Percentiles rank a stretch among this genome's conserved stretches.
Conservation (phyloP, 345 rosid species). For the Moricandia moricandioides region DNA sequence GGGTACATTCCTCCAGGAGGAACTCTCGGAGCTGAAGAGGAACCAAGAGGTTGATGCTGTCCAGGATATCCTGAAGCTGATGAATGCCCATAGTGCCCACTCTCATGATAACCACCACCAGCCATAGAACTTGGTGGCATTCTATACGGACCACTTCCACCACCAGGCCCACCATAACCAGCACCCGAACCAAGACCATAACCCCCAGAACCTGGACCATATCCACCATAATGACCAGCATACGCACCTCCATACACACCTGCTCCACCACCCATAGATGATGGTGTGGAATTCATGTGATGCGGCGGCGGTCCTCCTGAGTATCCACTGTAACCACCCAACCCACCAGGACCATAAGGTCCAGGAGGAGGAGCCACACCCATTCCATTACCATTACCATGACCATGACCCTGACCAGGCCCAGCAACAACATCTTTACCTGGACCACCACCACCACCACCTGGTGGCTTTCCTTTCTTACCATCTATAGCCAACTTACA, state of each 20-base stretch:
- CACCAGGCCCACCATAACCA: constrained; percentile 41
- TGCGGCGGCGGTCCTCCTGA: constrained; percentile 52
- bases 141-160: constrained; percentile 57
- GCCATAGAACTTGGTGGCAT: constrained; percentile 60
- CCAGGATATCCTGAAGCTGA: constrained; percentile 56
- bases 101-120: constrained; percentile 64
- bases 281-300: constrained; percentile 52
- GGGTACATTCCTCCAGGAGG: constrained; percentile 79
- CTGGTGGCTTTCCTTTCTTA: constrained; percentile 59
- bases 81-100: constrained; percentile 57
- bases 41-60: constrained; percentile 63
- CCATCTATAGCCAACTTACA: constrained; percentile 83
- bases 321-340: constrained; percentile 43
- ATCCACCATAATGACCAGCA: constrained; percentile 56
- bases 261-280: constrained; percentile 42
- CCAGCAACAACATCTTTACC: constrained; percentile 38
- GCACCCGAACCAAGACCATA: constrained; percentile 38
- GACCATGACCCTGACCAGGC: constrained; percentile 45
- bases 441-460: not conserved
- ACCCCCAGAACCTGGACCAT: constrained; percentile 58
- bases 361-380: constrained; percentile 56
- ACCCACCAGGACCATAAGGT: constrained; percentile 44
- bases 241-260: constrained; percentile 47
- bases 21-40: constrained; percentile 69
- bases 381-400: constrained; percentile 59